A percentile compares a stretch with the other conserved stretches of the same genome.
phyloP scores from a whole-genome alignment of 305 asterid genomes.

The Solanum chacoense region DNA sequence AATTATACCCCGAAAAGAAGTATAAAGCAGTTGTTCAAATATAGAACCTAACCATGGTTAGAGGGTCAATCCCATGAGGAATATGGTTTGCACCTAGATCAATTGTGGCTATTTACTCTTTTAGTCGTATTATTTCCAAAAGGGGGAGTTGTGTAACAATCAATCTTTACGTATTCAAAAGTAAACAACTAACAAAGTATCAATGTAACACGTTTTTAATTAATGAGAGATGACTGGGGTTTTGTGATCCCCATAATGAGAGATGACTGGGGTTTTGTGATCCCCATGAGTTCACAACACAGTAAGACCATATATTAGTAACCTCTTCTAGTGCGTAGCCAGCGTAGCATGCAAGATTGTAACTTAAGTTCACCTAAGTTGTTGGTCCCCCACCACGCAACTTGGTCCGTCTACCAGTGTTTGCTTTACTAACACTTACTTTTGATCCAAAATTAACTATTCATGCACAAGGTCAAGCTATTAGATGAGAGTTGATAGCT shows the following conservation, averaged over 20 bases:
- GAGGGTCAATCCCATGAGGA: background rate
- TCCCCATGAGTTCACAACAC: background rate
- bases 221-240: background rate
- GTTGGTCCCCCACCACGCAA: background rate
- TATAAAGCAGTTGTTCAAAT: background rate
- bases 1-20: background rate
- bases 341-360: background rate
- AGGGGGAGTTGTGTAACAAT: background rate
- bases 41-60: background rate
- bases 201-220: background rate
- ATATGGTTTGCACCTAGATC: background rate
- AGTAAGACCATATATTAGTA: background rate
- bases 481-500: background rate
- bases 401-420: background rate
- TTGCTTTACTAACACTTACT: background rate
- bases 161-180: background rate
- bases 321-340: background rate
- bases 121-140: background rate
- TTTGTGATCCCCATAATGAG: no score
- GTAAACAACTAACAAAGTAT: background rate
- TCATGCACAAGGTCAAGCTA: background rate
- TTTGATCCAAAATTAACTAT: background rate
- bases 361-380: background rate
- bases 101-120: background rate
- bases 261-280: no score